These are phyloP conservation scores for Diaporthe sp. DNA, from an alignment of 2,329 filamentous ascomycete genomes.

Conservation along the genomic window DNA sequence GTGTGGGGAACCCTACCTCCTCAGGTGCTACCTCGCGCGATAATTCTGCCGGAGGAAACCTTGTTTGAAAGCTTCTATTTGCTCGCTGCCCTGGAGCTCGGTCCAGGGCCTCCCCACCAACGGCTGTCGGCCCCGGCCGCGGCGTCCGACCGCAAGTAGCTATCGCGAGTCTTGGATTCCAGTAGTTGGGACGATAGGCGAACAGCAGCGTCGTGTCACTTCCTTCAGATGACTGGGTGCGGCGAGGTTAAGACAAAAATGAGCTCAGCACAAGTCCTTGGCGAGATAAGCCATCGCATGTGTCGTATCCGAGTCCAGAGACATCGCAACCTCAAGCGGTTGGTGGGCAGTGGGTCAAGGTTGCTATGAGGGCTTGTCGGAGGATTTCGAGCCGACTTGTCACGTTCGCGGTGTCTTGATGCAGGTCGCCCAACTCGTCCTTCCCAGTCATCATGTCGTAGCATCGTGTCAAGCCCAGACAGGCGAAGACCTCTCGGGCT, in stretches of 20 bases:
- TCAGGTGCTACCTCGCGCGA: conserved; percentile 8
- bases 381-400: conserved; percentile 4
- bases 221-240: no score
- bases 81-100: neutral
- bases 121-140: conserved; percentile 21
- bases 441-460: neutral
- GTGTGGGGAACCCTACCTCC: conserved; percentile 16
- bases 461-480: conserved; percentile 2
- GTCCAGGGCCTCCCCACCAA: neutral
- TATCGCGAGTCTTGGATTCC: neutral
- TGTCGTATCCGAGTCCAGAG: neutral
- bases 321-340: neutral
- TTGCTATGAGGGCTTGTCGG: neutral
- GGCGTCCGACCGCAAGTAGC: neutral
- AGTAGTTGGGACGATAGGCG: neutral
- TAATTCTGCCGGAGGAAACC: conserved; percentile 23
- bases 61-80: conserved; percentile 24
- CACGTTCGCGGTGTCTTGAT: neutral
- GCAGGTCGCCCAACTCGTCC: conserved; percentile 2
- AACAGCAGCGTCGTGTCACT: neutral
- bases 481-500: neutral
- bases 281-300: neutral
- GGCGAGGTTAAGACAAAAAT: neutral
- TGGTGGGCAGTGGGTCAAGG: no score
- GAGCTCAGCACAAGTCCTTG: no score